Percentiles rank a stretch among this genome's conserved stretches.
Conservation (phyloP, 2,329 filamentous ascomycete species). For the Fusarium lateritium region DNA sequence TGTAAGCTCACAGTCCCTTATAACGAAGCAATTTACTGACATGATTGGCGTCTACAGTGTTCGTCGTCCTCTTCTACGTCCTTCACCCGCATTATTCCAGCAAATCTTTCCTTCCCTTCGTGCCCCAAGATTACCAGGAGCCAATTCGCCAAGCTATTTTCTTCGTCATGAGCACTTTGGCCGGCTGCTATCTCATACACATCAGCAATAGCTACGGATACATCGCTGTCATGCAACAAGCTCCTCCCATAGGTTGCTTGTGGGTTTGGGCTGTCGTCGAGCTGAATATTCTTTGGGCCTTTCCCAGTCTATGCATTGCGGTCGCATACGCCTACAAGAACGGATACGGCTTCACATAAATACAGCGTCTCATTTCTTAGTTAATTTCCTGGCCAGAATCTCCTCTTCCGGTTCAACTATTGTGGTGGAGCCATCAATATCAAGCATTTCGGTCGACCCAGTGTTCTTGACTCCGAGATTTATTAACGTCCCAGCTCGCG, state of each 20-base stretch:
- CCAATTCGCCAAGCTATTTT: conserved; percentile 73
- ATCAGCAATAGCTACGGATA: conserved; percentile 87
- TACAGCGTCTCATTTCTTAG: not conserved
- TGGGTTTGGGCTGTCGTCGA: conserved; percentile 97
- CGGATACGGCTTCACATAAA: conserved; percentile 62
- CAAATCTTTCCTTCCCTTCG: conserved; percentile 64
- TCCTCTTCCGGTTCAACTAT: conserved; percentile 9
- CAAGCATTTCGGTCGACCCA: conserved; percentile 16
- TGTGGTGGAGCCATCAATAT: conserved; percentile 23
- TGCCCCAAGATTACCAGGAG: conserved; percentile 63
- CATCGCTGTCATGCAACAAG: conserved; percentile 90
- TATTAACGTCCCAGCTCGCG: conserved; percentile 29
- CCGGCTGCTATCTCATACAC: conserved; percentile 85
- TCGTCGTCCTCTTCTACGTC: conserved; percentile 68
- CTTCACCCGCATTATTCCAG: conserved; percentile 69
- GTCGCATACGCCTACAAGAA: conserved; percentile 63
- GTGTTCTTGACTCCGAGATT: conserved; percentile 24
- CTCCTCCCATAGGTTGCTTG: conserved; percentile 88
- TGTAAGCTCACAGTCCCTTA: conserved; percentile 57
- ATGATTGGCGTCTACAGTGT: conserved; percentile 58
- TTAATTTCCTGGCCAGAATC: not conserved
- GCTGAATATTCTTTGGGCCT: conserved; percentile 78
- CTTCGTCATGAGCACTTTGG: conserved; percentile 69
- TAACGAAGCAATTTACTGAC: conserved; percentile 10
- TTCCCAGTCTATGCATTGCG: conserved; percentile 65